phyloP scores from a whole-genome alignment of 1,284 basidiomycete genomes.

The Phellinidium pouzarii region DNA sequence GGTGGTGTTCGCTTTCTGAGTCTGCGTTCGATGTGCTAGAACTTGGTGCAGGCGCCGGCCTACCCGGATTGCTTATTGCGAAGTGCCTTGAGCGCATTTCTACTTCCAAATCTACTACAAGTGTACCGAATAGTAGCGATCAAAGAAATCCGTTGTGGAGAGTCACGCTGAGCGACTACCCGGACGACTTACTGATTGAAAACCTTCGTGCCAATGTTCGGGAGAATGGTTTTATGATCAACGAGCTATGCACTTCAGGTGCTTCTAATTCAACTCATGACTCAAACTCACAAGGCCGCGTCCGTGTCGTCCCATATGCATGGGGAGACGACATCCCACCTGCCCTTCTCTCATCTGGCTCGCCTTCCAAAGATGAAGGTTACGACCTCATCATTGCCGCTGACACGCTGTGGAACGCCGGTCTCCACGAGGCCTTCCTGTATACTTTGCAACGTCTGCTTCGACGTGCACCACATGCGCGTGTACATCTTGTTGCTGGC shows the following conservation, averaged over 20 bases:
- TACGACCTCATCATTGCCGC: conserved; percentile 66
- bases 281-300: conserved; percentile 19
- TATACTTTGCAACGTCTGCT: conserved; percentile 44
- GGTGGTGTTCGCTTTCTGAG: conserved; percentile 1
- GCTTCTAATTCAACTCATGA: background rate
- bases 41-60: conserved; percentile 64
- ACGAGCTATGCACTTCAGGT: background rate
- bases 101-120: background rate
- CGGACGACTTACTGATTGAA: conserved; percentile 53
- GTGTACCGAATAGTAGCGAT: no score
- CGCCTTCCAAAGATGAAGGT: conserved; percentile 20
- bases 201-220: conserved; percentile 52
- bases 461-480: conserved; percentile 34
- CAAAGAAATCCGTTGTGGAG: background rate
- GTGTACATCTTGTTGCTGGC: conserved; percentile 58
- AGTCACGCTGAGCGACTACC: conserved; percentile 63
- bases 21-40: conserved; percentile 46
- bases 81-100: conserved; percentile 30
- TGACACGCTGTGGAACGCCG: conserved; percentile 70
- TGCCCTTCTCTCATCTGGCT: conserved; percentile 24
- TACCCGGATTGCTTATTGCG: conserved; percentile 61
- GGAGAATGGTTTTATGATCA: conserved; percentile 32
- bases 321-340: conserved; percentile 52
- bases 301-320: conserved; percentile 43
- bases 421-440: conserved; percentile 47